Evolutionary conservation across 1,139 yeast species (phyloP).

Genomic region (Candida sojae): DNA sequence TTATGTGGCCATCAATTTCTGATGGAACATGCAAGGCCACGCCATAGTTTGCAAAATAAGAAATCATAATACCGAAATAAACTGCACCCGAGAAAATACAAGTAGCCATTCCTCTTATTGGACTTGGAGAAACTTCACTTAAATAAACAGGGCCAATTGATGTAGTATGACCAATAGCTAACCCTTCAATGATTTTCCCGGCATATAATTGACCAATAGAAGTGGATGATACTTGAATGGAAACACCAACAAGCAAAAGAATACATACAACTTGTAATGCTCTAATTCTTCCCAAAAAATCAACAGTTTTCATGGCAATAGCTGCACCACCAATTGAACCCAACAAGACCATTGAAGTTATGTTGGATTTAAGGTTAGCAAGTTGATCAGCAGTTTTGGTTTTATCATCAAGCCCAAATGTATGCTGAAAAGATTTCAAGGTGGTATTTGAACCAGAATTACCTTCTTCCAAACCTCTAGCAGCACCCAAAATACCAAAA

Average conservation of each 20-base stretch:
- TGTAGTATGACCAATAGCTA: slow-evolving; percentile 59
- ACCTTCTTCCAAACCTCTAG: slow-evolving; percentile 67
- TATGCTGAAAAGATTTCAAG: slow-evolving; percentile 34
- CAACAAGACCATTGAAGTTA: slow-evolving; percentile 62
- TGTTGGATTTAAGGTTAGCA: slow-evolving; percentile 54
- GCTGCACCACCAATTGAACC: slow-evolving; percentile 62
- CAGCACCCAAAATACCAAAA: slow-evolving; percentile 60
- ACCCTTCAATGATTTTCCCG: slow-evolving; percentile 56
- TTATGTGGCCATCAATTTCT: slow-evolving; percentile 10
- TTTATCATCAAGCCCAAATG: slow-evolving; percentile 49
- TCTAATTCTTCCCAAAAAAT: slow-evolving; percentile 56
- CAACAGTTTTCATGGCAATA: slow-evolving; percentile 47
- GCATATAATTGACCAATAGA: slow-evolving; percentile 52
- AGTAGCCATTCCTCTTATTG: slow-evolving; percentile 52
- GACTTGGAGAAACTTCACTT: slow-evolving; percentile 55
- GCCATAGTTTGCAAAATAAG: slow-evolving; percentile 51
- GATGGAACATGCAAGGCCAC: slow-evolving; percentile 33
- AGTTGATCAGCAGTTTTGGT: slow-evolving; percentile 33
- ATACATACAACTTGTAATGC: slow-evolving; percentile 48
- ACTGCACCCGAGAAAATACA: slow-evolving; percentile 58
- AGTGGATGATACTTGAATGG: slow-evolving; percentile 49
- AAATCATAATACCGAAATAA: slow-evolving; percentile 54
- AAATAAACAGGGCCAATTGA: slow-evolving; percentile 54
- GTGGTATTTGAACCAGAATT: slow-evolving; percentile 15
- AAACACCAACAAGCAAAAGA: slow-evolving; percentile 48